Evolutionary conservation across 495 filamentous ascomycete species (phyloP).

Genomic region (Apiosordaria backusii): DNA sequence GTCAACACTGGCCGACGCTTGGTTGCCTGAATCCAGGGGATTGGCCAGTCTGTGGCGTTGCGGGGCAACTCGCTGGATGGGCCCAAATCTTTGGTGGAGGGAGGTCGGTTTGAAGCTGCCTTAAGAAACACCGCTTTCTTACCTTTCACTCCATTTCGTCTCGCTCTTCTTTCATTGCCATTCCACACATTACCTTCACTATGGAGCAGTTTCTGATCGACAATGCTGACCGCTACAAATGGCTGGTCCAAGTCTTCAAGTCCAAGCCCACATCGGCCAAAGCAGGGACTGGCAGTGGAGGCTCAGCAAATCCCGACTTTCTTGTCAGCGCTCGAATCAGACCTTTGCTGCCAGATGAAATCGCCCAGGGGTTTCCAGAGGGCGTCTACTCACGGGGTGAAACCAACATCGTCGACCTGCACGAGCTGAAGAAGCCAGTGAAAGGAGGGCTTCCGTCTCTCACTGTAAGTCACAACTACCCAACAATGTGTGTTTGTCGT

Average conservation of each 20-base stretch:
- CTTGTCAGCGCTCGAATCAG: constrained; percentile 23
- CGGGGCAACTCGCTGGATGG: neutral
- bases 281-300: neutral
- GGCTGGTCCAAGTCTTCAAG: constrained; percentile 21
- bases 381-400: constrained; percentile 13
- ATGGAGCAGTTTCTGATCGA: constrained; percentile 28
- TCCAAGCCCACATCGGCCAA: constrained; percentile 6
- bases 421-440: constrained; percentile 19
- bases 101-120: no score
- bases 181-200: neutral
- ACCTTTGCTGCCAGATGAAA: constrained; percentile 24
- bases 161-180: neutral
- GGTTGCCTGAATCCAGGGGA: neutral
- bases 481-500: neutral
- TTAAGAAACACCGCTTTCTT: no score
- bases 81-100: neutral
- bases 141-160: neutral
- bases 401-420: constrained; percentile 18
- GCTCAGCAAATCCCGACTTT: constrained; percentile 14
- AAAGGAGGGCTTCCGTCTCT: constrained; percentile 17
- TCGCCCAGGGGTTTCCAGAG: constrained; percentile 15
- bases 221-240: constrained; percentile 22
- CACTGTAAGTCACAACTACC: constrained; percentile 9
- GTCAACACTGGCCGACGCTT: neutral
- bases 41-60: neutral